Evolutionary conservation across 164 flowering plant genomes (phyloP).

Genomic region (Protea cynaroides): DNA sequence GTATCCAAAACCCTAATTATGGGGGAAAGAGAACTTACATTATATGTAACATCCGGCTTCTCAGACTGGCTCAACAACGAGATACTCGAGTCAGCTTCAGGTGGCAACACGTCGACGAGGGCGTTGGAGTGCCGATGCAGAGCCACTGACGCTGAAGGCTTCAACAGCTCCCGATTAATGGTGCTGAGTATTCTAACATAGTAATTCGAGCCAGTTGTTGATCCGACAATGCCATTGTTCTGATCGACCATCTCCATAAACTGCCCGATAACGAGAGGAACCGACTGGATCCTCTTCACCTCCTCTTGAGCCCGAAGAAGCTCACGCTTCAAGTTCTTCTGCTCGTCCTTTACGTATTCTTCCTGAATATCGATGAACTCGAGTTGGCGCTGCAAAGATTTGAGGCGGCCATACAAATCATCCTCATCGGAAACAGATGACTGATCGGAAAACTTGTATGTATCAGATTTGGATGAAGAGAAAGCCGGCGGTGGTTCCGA

Average conservation of each 20-base stretch:
- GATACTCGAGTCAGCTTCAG: background rate
- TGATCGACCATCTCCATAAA: slow-evolving; percentile 73
- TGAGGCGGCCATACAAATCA: slow-evolving; percentile 75
- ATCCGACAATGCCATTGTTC: slow-evolving; percentile 93
- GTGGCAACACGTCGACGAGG: slow-evolving; percentile 5
- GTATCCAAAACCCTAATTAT: background rate
- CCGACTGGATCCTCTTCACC: slow-evolving; percentile 79
- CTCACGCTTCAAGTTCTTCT: slow-evolving; percentile 65
- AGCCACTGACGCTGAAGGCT: slow-evolving; percentile 90
- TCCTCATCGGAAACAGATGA: slow-evolving; percentile 44
- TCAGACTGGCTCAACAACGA: slow-evolving; percentile 68
- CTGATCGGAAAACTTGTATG: slow-evolving; percentile 10
- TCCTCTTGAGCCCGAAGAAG: slow-evolving; percentile 70
- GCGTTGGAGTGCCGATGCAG: slow-evolving; percentile 67
- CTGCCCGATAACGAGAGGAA: slow-evolving; percentile 73
- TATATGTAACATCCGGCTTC: slow-evolving; percentile 92
- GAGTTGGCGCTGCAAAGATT: slow-evolving; percentile 68
- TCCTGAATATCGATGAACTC: slow-evolving; percentile 94
- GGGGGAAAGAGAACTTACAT: slow-evolving; percentile 31
- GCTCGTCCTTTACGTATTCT: slow-evolving; percentile 75
- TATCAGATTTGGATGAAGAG: slow-evolving; percentile 21
- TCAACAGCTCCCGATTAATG: slow-evolving; percentile 74
- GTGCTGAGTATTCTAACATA: slow-evolving; percentile 69
- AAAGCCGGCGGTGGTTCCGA: slow-evolving; percentile 30
- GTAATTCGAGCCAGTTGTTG: slow-evolving; percentile 87